A percentile compares a stretch with the other conserved stretches of the same genome.
phyloP scores from a whole-genome alignment of 306 rosid species.

The Begonia masoniana region DNA sequence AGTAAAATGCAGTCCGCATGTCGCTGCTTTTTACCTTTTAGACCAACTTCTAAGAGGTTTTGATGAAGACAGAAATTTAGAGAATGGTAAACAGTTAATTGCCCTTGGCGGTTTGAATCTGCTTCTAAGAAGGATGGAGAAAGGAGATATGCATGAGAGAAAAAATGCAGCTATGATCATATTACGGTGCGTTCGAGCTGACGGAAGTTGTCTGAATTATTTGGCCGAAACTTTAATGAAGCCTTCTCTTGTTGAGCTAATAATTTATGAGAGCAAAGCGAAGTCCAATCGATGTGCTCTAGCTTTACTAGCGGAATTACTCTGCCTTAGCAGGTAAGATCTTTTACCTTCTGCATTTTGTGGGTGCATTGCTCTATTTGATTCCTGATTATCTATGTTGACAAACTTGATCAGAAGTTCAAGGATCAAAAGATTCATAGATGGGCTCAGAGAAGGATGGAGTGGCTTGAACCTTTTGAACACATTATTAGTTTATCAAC shows the following conservation, averaged over 20 bases:
- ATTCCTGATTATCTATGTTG: constrained; percentile 7
- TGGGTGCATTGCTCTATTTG: neutral
- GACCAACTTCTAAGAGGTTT: constrained; percentile 71
- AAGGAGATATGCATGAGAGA: constrained; percentile 45
- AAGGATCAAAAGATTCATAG: constrained; percentile 32
- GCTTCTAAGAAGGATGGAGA: constrained; percentile 38
- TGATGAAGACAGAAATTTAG: constrained; percentile 74
- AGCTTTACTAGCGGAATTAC: constrained; percentile 41
- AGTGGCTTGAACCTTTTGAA: constrained; percentile 52
- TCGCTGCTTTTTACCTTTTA: constrained; percentile 63
- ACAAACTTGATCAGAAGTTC: constrained; percentile 37
- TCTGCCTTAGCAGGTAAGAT: constrained; percentile 49
- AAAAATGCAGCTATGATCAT: constrained; percentile 32
- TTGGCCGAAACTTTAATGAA: constrained; percentile 43
- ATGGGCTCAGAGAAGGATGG: constrained; percentile 59
- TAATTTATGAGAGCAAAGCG: constrained; percentile 33
- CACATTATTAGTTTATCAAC: constrained; percentile 46
- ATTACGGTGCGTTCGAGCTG: constrained; percentile 51
- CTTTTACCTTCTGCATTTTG: neutral
- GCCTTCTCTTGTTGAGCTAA: constrained; percentile 50
- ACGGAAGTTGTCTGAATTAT: constrained; percentile 60
- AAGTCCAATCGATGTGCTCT: constrained; percentile 30
- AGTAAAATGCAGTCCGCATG: constrained; percentile 53
- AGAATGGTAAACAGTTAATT: constrained; percentile 67
- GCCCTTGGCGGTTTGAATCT: constrained; percentile 63